phyloP scores from a whole-genome alignment of 495 filamentous ascomycete species.

The Penicillium odoratum region DNA sequence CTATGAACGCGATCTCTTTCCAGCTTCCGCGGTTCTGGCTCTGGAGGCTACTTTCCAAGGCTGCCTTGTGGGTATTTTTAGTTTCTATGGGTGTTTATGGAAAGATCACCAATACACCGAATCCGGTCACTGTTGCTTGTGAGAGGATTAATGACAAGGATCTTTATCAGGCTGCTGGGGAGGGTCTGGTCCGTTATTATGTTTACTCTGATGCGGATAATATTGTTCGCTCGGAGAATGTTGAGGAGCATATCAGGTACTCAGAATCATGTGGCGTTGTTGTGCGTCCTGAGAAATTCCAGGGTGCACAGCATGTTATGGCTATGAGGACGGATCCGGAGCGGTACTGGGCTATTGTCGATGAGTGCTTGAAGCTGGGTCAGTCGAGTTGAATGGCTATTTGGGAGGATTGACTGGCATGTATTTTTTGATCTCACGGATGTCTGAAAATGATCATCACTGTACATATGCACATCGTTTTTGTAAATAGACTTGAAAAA shows the following conservation, averaged over 20 bases:
- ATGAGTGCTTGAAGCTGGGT: constrained; percentile 6
- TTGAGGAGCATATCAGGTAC: constrained; percentile 44
- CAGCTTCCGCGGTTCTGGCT: constrained; percentile 36
- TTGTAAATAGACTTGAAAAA: too few species aligned
- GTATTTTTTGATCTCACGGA: too few species aligned
- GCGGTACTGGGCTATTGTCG: constrained; percentile 46
- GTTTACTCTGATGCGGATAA: constrained; percentile 49
- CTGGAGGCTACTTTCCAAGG: constrained; percentile 30
- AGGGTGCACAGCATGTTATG: constrained; percentile 42
- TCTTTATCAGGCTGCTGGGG: constrained; percentile 26
- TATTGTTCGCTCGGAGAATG: constrained; percentile 37
- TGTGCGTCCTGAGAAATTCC: constrained; percentile 41
- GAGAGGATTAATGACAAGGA: constrained; percentile 30
- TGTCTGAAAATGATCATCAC: too few species aligned
- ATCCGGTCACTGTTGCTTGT: constrained; percentile 31
- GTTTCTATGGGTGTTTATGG: constrained; percentile 15
- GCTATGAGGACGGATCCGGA: constrained; percentile 45
- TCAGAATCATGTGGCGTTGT: constrained; percentile 36
- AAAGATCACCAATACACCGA: constrained; percentile 17
- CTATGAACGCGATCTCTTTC: constrained; percentile 38
- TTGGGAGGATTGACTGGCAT: too few species aligned
- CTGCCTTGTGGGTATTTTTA: constrained; percentile 27
- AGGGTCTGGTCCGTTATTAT: constrained; percentile 35
- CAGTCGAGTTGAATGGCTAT: too few species aligned
- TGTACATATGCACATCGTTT: too few species aligned